phyloP scores from a whole-genome alignment of 78 protist species.

The Polysphondylium violaceum region DNA sequence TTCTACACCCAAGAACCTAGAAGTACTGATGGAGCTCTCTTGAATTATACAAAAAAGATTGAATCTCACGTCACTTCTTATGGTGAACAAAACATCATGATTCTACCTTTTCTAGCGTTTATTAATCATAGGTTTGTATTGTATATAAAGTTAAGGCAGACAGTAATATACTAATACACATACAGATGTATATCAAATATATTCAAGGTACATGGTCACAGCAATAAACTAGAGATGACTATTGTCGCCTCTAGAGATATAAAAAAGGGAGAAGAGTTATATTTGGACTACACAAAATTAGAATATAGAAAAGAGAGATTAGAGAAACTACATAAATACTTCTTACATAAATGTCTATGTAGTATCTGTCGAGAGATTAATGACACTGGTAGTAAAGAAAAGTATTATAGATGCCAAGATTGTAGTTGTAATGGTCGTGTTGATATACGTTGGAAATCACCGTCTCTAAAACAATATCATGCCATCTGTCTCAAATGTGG shows the following conservation, averaged over 20 bases:
- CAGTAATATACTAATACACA: too few relatives aligned
- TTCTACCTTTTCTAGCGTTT: neutral
- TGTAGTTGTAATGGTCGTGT: neutral
- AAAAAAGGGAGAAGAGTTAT: neutral
- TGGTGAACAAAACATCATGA: neutral
- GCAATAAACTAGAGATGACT: neutral
- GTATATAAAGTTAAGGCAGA: neutral
- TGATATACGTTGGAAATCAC: neutral
- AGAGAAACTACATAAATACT: neutral
- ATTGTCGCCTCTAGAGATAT: neutral
- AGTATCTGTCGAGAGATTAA: neutral
- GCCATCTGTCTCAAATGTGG: neutral
- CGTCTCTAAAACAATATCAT: too few relatives aligned
- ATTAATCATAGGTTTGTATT: neutral
- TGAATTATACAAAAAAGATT: neutral
- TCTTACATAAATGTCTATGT: neutral
- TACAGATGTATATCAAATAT: neutral
- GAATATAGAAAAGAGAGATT: neutral
- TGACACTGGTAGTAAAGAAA: neutral
- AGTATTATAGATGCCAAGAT: neutral
- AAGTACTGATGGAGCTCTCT: neutral
- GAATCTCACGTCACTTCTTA: neutral
- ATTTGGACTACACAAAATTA: neutral
- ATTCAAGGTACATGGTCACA: neutral
- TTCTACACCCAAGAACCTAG: neutral